phyloP scores from a whole-genome alignment of 2,329 filamentous ascomycete species.

The Geosmithia morbida region DNA sequence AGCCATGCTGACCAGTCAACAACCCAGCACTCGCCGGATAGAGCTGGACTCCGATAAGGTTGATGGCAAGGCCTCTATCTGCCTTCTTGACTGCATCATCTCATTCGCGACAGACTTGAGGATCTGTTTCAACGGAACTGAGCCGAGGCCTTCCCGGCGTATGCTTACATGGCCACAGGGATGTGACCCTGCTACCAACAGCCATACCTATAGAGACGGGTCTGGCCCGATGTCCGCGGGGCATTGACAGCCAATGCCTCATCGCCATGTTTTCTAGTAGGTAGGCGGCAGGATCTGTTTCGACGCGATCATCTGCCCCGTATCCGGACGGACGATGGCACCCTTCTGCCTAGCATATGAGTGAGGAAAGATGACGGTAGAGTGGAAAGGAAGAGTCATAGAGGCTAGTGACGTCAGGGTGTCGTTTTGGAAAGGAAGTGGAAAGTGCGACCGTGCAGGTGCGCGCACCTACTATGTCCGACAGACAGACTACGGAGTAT shows the following conservation, averaged over 20 bases:
- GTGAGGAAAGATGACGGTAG: too few species aligned
- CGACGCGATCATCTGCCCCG: too few species aligned
- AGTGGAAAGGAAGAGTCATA: neutral
- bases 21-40: too few species aligned
- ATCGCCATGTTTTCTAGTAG: neutral
- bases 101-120: neutral
- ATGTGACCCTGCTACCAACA: neutral
- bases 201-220: neutral
- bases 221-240: neutral
- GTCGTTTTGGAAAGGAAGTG: neutral
- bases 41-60: too few species aligned
- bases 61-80: too few species aligned
- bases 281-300: neutral
- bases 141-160: neutral
- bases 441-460: neutral
- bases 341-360: too few species aligned
- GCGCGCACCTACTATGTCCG: neutral
- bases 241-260: neutral
- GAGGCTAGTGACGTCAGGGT: neutral
- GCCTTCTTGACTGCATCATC: neutral
- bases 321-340: too few species aligned
- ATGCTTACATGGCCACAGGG: neutral
- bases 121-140: neutral
- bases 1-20: too few species aligned
- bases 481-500: neutral